phyloP scores from a whole-genome alignment of 139 green algal genomes.

The Dunaliella primolecta region DNA sequence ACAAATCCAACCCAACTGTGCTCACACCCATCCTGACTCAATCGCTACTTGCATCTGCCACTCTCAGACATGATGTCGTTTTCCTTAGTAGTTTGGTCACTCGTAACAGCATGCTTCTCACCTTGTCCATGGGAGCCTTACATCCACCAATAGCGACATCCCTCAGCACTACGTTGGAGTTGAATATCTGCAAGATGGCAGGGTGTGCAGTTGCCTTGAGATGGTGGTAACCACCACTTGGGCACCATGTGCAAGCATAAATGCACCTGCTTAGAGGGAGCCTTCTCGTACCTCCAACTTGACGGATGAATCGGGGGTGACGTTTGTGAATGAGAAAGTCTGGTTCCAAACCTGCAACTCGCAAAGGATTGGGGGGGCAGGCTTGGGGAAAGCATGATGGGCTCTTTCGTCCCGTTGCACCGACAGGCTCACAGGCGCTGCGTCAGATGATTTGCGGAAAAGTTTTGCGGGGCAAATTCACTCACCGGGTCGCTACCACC shows the following conservation, averaged over 20 bases:
- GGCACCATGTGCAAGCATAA: no score
- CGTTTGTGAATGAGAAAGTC: slow-evolving; percentile 34
- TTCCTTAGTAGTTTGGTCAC: no score
- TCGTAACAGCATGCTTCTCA: no score
- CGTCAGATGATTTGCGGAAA: no score
- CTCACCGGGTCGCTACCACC: slow-evolving; percentile 38
- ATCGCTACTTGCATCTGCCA: no score
- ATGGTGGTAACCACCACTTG: not conserved
- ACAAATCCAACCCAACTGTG: no score
- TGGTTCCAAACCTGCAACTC: slow-evolving; percentile 34
- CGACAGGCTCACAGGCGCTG: no score
- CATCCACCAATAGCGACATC: slow-evolving; percentile 35
- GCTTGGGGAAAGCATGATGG: no score
- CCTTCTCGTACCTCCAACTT: slow-evolving; percentile 35
- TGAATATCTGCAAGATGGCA: slow-evolving; percentile 32
- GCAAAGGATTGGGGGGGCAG: no score
- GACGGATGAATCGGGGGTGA: slow-evolving; percentile 16
- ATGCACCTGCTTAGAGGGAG: not conserved
- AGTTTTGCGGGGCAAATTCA: slow-evolving; percentile 41
- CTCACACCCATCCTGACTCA: no score
- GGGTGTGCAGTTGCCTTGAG: not conserved
- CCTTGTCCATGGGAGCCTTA: slow-evolving; percentile 24
- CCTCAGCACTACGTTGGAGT: slow-evolving; percentile 41
- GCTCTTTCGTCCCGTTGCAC: no score
- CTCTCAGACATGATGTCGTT: no score